Evolutionary conservation across 2,329 filamentous ascomycete species (phyloP).

Genomic region (Penicillium aurantiogriseum): DNA sequence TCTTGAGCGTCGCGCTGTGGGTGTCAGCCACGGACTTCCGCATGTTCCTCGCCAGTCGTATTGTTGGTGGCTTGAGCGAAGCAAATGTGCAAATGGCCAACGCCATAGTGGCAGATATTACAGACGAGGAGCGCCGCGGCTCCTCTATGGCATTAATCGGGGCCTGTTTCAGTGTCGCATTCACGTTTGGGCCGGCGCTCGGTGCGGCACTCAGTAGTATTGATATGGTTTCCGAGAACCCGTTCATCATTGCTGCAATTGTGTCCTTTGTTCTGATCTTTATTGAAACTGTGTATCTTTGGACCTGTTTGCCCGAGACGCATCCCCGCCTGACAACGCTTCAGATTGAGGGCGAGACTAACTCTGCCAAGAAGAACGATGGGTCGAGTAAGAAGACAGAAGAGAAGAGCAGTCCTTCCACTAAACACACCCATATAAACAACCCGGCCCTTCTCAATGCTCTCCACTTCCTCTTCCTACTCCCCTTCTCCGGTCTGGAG

Average conservation of each 20-base stretch:
- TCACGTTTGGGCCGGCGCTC: slow-evolving; percentile 91
- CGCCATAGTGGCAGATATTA: slow-evolving; percentile 94
- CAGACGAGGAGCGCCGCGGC: slow-evolving; percentile 77
- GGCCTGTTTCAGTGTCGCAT: slow-evolving; percentile 93
- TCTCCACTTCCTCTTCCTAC: slow-evolving; percentile 84
- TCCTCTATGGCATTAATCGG: slow-evolving; percentile 96
- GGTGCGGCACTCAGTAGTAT: slow-evolving; percentile 82
- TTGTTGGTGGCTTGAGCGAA: slow-evolving; percentile 91
- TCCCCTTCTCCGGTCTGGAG: slow-evolving; percentile 98
- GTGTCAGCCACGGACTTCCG: slow-evolving; percentile 90
- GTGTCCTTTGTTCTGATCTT: slow-evolving; percentile 84
- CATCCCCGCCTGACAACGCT: slow-evolving; percentile 55
- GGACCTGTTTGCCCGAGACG: slow-evolving; percentile 81
- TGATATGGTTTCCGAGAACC: slow-evolving; percentile 76
- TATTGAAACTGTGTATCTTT: slow-evolving; percentile 83
- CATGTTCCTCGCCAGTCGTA: slow-evolving; percentile 87
- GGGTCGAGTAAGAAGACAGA: background rate
- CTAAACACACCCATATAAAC: slow-evolving; percentile 63
- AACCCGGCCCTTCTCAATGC: slow-evolving; percentile 78
- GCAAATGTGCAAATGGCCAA: slow-evolving; percentile 96
- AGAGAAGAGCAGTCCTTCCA: background rate
- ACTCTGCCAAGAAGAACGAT: slow-evolving; percentile 21
- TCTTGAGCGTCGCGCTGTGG: slow-evolving; percentile 90
- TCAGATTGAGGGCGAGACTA: slow-evolving; percentile 9
- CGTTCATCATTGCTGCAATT: slow-evolving; percentile 87